Percentiles rank a stretch among this genome's conserved stretches.
phyloP scores from a whole-genome alignment of 179 eudicot species.

The Sideroxylon spinosum region DNA sequence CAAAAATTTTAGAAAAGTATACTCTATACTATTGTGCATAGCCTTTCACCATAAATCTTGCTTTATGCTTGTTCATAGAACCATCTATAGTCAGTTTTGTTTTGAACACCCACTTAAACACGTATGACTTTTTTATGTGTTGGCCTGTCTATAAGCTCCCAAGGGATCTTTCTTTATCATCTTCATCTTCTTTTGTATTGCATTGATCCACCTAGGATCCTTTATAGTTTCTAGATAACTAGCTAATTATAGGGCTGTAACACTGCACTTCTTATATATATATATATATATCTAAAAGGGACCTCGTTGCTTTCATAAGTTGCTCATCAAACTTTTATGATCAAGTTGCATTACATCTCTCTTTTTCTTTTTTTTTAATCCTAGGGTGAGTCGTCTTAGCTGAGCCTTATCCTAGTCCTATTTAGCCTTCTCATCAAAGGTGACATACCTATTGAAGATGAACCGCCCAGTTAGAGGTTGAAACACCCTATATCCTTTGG shows the following conservation, averaged over 20 bases:
- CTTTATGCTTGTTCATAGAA: too few species aligned
- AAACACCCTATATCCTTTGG: conserved; percentile 15
- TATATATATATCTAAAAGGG: neutral
- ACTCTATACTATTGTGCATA: too few species aligned
- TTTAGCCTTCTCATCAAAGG: neutral
- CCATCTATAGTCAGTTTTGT: conserved; percentile 1
- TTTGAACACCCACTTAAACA: conserved; percentile 3
- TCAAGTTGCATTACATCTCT: neutral
- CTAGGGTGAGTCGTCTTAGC: neutral
- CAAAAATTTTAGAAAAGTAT: neutral
- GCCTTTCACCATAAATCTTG: neutral
- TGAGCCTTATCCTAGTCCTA: neutral
- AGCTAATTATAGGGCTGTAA: neutral
- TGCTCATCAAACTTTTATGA: neutral
- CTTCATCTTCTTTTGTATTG: neutral
- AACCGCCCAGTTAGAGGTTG: neutral
- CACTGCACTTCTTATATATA: neutral
- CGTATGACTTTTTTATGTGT: neutral
- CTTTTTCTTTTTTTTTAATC: neutral
- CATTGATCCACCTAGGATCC: neutral
- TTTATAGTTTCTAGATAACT: neutral
- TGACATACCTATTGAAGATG: neutral
- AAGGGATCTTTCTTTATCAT: conserved; percentile 7
- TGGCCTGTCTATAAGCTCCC: neutral
- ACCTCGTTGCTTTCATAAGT: neutral